A percentile compares a stretch with the other conserved stretches of the same genome.
phyloP scores from a whole-genome alignment of 129 eudicot genomes.

The Escallonia rubra region DNA sequence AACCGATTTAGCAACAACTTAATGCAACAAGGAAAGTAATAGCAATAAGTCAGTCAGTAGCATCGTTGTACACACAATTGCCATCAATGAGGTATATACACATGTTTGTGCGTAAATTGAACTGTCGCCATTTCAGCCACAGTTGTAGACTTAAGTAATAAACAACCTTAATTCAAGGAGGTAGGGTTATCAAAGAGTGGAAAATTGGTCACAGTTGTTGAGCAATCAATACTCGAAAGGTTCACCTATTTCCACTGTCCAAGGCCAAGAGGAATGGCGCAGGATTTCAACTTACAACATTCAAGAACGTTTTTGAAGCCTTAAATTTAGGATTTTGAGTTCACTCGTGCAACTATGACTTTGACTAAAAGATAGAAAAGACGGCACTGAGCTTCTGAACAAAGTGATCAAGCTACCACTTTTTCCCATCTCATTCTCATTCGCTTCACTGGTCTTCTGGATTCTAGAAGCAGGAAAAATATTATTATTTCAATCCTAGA shows the following conservation, averaged over 20 bases:
- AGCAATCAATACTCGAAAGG: conserved; percentile 6
- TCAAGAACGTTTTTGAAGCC: conserved; percentile 47
- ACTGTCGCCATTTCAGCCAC: too few species aligned
- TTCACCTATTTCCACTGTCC: conserved; percentile 31
- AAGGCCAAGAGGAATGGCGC: conserved; percentile 7
- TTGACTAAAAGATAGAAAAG: conserved; percentile 14
- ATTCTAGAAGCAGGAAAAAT: conserved; percentile 25
- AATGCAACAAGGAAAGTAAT: too few species aligned
- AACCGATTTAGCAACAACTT: too few species aligned
- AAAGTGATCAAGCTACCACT: conserved; percentile 4
- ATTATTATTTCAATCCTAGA: conserved; percentile 21
- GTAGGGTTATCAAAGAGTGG: too few species aligned
- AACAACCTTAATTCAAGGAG: too few species aligned
- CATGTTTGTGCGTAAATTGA: too few species aligned
- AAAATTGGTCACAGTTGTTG: too few species aligned
- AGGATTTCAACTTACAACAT: conserved; percentile 21
- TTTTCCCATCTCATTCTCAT: conserved; percentile 9
- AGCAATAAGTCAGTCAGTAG: too few species aligned
- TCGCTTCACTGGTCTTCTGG: conserved; percentile 40
- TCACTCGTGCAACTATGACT: conserved; percentile 68
- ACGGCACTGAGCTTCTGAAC: not conserved
- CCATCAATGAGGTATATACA: too few species aligned
- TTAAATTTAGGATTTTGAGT: conserved; percentile 44
- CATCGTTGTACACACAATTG: too few species aligned
- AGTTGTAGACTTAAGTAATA: too few species aligned